Conservation (phyloP, 202 grass and related monocot genomes). For the Zizania palustris region DNA sequence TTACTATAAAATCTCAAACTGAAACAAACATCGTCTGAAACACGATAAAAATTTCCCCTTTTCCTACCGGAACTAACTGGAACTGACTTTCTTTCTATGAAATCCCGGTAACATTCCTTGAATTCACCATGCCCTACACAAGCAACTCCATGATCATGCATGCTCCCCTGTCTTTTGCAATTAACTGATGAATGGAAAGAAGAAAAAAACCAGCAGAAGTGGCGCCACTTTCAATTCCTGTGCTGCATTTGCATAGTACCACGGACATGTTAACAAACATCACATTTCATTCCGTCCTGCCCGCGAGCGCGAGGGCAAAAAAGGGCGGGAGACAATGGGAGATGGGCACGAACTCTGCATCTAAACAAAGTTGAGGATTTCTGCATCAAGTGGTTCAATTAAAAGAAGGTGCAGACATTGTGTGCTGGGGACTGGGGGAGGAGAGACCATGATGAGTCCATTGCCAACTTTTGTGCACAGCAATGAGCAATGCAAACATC, state of each 20-base stretch:
- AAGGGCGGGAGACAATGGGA: background rate
- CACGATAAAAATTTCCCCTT: too few species aligned
- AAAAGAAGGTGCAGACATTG: background rate
- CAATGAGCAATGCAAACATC: slow-evolving; percentile 25
- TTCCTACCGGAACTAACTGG: too few species aligned
- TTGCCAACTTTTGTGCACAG: slow-evolving; percentile 23
- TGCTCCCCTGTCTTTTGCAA: background rate
- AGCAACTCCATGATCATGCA: background rate
- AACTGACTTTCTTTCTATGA: too few species aligned
- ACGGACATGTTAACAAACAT: background rate
- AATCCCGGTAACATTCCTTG: too few species aligned
- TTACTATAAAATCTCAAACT: too few species aligned
- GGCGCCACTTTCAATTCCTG: background rate
- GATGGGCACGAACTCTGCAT: slow-evolving; percentile 26
- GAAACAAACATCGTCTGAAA: too few species aligned
- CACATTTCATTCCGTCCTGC: background rate
- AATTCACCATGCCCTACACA: background rate
- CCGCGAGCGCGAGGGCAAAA: slow-evolving; percentile 30
- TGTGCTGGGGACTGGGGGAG: background rate
- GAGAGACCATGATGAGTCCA: slow-evolving; percentile 31
- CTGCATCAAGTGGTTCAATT: background rate
- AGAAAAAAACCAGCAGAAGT: background rate
- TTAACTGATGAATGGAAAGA: background rate
- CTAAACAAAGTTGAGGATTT: slow-evolving; percentile 3
- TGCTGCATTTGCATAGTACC: background rate